A percentile compares a stretch with the other conserved stretches of the same genome.
These are phyloP conservation scores for Metschnikowia koreensis DNA, from an alignment of 805 yeast species.

Conservation along the genomic window DNA sequence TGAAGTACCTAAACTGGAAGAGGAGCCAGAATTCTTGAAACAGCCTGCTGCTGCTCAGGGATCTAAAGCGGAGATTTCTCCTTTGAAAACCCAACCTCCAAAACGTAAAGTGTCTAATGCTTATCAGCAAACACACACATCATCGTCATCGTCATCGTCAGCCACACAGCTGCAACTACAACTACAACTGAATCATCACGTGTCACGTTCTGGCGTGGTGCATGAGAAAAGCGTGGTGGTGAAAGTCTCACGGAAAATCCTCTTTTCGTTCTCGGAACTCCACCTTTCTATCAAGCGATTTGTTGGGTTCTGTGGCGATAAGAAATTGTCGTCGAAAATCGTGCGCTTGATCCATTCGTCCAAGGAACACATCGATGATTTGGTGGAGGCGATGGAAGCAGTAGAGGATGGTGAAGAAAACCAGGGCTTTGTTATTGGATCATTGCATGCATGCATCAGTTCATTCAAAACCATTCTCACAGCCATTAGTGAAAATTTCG, in stretches of 20 bases:
- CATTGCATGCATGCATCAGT: constrained; percentile 35
- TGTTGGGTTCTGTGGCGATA: constrained; percentile 57
- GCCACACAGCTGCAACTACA: not conserved
- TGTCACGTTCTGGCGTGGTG: not conserved
- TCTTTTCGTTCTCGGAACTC: constrained; percentile 63
- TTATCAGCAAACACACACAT: not conserved
- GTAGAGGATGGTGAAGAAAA: constrained; percentile 37
- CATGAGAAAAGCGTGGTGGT: constrained; percentile 20
- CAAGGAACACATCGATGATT: constrained; percentile 52
- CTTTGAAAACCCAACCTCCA: not conserved
- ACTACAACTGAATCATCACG: not conserved
- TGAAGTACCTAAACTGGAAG: constrained; percentile 12
- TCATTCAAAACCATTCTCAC: constrained; percentile 54
- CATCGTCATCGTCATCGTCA: not conserved
- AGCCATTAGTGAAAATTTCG: constrained; percentile 47
- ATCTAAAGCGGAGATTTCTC: not conserved
- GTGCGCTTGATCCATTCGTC: constrained; percentile 51
- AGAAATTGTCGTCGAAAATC: constrained; percentile 52
- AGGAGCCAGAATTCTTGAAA: not conserved
- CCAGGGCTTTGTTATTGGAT: constrained; percentile 28
- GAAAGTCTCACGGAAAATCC: constrained; percentile 56
- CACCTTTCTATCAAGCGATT: constrained; percentile 58
- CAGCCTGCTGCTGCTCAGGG: not conserved
- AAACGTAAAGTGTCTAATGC: not conserved
- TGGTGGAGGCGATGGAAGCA: constrained; percentile 56